Percentiles rank a stretch among this genome's conserved stretches.
phyloP scores from a whole-genome alignment of 257 asterid species.

The Capsicum rhomboideum region DNA sequence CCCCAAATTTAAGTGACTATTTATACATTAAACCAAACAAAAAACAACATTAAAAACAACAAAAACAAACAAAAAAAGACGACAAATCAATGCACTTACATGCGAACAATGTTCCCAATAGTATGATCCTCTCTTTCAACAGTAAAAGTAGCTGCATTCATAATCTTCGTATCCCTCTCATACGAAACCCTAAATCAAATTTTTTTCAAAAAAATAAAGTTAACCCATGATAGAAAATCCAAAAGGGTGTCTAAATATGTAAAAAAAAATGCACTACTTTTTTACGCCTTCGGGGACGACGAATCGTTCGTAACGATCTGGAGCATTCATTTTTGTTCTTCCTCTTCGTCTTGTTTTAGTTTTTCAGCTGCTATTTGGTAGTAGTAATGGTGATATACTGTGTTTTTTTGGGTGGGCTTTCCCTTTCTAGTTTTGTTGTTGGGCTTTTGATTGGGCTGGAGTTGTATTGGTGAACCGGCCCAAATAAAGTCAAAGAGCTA shows the following conservation, averaged over 20 bases:
- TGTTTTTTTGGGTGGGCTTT: too few species aligned
- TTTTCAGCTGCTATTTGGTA: neutral
- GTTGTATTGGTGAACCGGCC: too few species aligned
- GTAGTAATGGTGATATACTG: too few species aligned
- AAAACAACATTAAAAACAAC: neutral
- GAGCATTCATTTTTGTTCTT: constrained; percentile 25
- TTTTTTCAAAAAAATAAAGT: neutral
- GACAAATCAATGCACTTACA: constrained; percentile 20
- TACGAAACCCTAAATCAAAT: constrained; percentile 59
- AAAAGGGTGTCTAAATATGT: neutral
- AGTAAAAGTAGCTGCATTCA: constrained; percentile 87
- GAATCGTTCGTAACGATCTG: constrained; percentile 90
- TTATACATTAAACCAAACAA: too few species aligned
- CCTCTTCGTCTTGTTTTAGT: neutral
- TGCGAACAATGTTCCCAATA: constrained; percentile 84
- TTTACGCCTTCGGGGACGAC: constrained; percentile 90
- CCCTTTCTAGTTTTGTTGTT: too few species aligned
- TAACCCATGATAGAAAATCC: neutral
- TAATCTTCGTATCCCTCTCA: constrained; percentile 91
- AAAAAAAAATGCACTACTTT: constrained; percentile 21
- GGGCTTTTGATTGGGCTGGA: too few species aligned
- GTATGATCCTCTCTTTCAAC: constrained; percentile 96
- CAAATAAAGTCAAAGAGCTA: too few species aligned
- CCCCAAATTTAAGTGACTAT: too few species aligned
- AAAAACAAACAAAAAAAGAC: neutral